Evolutionary conservation across 768 basidiomycete genomes (phyloP).

Genomic region (Lactifluus rugatus): DNA sequence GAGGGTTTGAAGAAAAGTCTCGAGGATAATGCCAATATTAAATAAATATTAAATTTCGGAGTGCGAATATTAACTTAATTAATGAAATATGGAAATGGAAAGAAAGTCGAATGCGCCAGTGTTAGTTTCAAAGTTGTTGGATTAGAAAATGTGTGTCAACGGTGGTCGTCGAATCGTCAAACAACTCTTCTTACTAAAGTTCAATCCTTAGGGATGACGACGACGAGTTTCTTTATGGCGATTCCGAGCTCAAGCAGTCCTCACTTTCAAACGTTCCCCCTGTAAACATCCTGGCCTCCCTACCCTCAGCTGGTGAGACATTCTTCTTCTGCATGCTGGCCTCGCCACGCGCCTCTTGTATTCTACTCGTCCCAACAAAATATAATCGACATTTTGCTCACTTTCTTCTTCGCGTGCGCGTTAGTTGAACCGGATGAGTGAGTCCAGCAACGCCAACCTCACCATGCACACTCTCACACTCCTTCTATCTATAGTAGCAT

Average conservation of each 20-base stretch:
- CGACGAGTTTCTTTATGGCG: constrained; percentile 29
- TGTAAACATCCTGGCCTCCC: constrained; percentile 41
- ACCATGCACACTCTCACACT: neutral
- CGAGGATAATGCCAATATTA: constrained; percentile 32
- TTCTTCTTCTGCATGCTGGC: neutral
- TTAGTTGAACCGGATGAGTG: constrained; percentile 18
- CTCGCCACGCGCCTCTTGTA: constrained; percentile 11
- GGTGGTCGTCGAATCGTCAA: constrained; percentile 3
- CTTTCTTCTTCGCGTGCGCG: constrained; percentile 13
- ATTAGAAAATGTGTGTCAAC: constrained; percentile 15
- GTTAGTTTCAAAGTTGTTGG: constrained; percentile 1
- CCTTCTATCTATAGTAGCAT: neutral
- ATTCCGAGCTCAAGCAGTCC: constrained; percentile 16
- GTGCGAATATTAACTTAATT: constrained; percentile 1
- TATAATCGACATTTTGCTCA: constrained; percentile 18
- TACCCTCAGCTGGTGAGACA: constrained; percentile 18
- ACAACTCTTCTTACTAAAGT: constrained; percentile 9
- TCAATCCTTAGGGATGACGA: constrained; percentile 26
- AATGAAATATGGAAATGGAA: neutral
- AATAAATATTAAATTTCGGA: constrained; percentile 10
- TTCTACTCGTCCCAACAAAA: constrained; percentile 16
- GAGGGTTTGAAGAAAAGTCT: constrained; percentile 64
- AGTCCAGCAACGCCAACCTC: constrained; percentile 8
- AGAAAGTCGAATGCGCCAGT: too few relatives aligned
- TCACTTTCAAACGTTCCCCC: constrained; percentile 22